Base-by-base conservation (phyloP, 768 basidiomycete genomes). In the Pholiota conissans region DNA sequence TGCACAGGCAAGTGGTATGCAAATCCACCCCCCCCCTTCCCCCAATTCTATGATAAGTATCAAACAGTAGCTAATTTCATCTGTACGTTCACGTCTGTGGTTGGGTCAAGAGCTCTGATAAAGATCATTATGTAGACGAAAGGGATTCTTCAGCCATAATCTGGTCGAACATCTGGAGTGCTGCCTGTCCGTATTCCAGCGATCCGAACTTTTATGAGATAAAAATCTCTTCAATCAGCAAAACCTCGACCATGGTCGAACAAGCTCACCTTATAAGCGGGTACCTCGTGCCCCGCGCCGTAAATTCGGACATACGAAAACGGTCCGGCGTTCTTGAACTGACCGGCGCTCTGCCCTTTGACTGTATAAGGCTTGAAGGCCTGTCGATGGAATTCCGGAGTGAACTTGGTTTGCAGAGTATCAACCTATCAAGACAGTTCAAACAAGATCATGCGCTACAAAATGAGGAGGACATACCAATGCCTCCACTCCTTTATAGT, bases 251-350 rank as follows among this genome's bases (percentile, higher is more conserved):
- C 40, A 32, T 50, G 35, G 8, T 16, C 18, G 29, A 29, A 20
- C 22, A 14, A 14, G 26, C 30, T 20, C 40, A 72, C 73, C 61
- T 67, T 71, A 57, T 79, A 79, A 2, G 77, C 76, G 13, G 77
- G 75, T 8, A 79, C 76, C 52, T 79, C 76, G 57, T 78, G 76
- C 0, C 76, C 77, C 10, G 77, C 76, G 16, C 73, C 73, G 57
- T 68, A 78, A 26, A 83, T 74, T 9, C 81, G 74, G n/a, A 84
- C 65, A 58, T 82, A 84, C 11, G 81, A 82, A 67, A 75, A 72
- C 3, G 75, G 79, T 13, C 83, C 84, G 5, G 84, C 80, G 59
- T 83, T 84, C 72, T 84, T 84, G 69, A 69, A 83, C 45, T 77
- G 66, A 3, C 82, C 83, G 6, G 83, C 72, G 1, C 66, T 48